Conservation (phyloP, 2,329 filamentous ascomycete species). For the Rhytidhysteron rufulum region DNA sequence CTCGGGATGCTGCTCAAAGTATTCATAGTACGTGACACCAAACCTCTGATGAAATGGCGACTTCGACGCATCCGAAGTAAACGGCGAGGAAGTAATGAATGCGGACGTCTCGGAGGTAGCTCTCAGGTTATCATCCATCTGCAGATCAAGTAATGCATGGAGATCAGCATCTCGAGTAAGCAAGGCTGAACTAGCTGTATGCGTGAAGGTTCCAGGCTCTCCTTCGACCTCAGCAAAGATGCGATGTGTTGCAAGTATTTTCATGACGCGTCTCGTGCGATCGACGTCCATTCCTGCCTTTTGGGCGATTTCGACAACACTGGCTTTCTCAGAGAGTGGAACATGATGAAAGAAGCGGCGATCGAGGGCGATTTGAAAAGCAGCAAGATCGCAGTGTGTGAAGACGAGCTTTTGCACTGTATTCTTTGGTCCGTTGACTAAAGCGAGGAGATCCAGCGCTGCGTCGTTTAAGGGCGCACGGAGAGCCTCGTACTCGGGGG, state of each 20-base stretch:
- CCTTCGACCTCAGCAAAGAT: constrained; percentile 17
- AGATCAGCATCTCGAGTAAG: constrained; percentile 11
- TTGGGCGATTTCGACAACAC: constrained; percentile 10
- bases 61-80: constrained; percentile 2
- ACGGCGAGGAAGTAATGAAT: constrained; percentile 10
- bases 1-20: constrained; percentile 21
- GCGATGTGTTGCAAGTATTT: constrained; percentile 13
- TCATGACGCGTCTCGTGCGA: constrained; percentile 11
- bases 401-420: constrained; percentile 3
- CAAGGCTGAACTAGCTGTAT: constrained; percentile 14
- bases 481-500: constrained; percentile 10
- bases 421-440: constrained; percentile 1
- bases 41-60: constrained; percentile 19
- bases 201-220: constrained; percentile 12
- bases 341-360: constrained; percentile 15
- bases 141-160: constrained; percentile 10
- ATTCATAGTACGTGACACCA: constrained; percentile 21
- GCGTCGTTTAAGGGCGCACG: constrained; percentile 13
- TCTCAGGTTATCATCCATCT: constrained; percentile 25
- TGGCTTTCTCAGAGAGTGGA: constrained; percentile 6
- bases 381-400: constrained; percentile 16
- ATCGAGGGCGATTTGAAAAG: constrained; percentile 17
- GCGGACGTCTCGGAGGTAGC: constrained; percentile 18
- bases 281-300: constrained; percentile 14
- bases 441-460: constrained; percentile 1